Base-by-base conservation (phyloP, 495 filamentous ascomycete genomes). In the Annulohypoxylon maeteangense region DNA sequence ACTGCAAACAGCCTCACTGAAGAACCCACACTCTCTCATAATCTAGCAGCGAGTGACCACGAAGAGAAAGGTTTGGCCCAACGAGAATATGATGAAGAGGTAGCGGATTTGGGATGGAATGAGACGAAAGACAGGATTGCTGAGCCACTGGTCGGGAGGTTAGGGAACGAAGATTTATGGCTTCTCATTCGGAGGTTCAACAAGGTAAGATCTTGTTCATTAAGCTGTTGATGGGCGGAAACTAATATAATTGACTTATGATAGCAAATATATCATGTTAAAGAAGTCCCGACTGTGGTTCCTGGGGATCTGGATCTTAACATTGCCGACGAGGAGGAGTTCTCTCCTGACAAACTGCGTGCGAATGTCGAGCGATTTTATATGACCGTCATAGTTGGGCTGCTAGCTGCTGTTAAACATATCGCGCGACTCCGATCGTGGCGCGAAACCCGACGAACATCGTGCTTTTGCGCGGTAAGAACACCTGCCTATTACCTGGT, bases 191-290 rank as follows among this genome's bases (percentile, higher is more conserved):
- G 93, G 40, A 85, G 93, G 1, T 97, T 97, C 73, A 91, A 97
- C 75, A 95, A 95, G 86, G 92, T 90, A 78, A 22, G 77, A 45
- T 1, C 4, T 7, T 0, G 12, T 20, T 16, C 6, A 32, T 53
- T 36, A 27, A 7, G 8, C 0, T 27, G 18, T 45, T 2, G 0
- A 27, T 5, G 12, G 22, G 23, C 14, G 44, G 27, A 6, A 22
- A 27, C 25, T 51, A 20, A 55, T 16, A 47, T 25, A 25, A 20
- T 47, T 72, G 62, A 36, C 59, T 0, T 12, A 1, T 3, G 4
- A 23, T 56, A 94, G 92, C 92, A 95, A 91, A 90, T 95, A 78
- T 94, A 94, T 78, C 90, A 95, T 82, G 89, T 95, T 70, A 93
- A 93, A 78, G 90, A 90, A 14, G 83, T 88, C 1, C 78, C 83